phyloP scores from a whole-genome alignment of 345 rosid genomes.

The Mercurialis annua region DNA sequence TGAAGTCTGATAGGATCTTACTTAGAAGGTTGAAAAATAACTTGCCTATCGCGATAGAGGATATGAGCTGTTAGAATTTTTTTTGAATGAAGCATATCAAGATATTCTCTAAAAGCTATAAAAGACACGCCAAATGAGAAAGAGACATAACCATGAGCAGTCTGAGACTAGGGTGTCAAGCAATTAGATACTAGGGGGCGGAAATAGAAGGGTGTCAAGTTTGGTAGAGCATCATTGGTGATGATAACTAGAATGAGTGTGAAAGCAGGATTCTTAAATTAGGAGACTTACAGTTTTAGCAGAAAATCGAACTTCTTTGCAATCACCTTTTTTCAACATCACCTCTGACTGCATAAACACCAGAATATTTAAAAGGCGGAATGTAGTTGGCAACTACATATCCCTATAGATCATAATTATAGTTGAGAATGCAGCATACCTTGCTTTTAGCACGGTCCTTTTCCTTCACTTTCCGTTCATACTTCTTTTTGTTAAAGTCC shows the following conservation, averaged over 20 bases:
- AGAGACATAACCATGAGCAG: background rate
- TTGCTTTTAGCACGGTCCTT: constrained; percentile 57
- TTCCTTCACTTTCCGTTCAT: constrained; percentile 27
- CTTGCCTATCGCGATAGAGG: background rate
- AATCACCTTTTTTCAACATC: constrained; percentile 34
- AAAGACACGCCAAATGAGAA: background rate
- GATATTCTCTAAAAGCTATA: background rate
- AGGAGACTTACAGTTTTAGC: constrained; percentile 67
- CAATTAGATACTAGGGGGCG: background rate
- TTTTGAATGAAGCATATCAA: background rate
- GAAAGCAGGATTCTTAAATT: constrained; percentile 8
- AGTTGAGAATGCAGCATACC: constrained; percentile 27
- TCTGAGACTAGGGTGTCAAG: background rate
- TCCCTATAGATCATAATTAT: background rate
- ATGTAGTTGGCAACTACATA: background rate
- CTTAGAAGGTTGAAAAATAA: background rate
- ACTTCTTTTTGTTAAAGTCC: constrained; percentile 47
- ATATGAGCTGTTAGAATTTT: background rate
- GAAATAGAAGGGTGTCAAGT: background rate
- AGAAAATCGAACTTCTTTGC: constrained; percentile 76
- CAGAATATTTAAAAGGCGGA: background rate
- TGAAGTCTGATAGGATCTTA: background rate
- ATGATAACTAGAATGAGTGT: too few relatives aligned
- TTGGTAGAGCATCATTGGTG: too few relatives aligned
- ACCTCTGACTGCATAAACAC: constrained; percentile 39